These are phyloP conservation scores for Aureobasidium sp. DNA, from an alignment of 2,329 filamentous ascomycete species.

Conservation along the genomic window DNA sequence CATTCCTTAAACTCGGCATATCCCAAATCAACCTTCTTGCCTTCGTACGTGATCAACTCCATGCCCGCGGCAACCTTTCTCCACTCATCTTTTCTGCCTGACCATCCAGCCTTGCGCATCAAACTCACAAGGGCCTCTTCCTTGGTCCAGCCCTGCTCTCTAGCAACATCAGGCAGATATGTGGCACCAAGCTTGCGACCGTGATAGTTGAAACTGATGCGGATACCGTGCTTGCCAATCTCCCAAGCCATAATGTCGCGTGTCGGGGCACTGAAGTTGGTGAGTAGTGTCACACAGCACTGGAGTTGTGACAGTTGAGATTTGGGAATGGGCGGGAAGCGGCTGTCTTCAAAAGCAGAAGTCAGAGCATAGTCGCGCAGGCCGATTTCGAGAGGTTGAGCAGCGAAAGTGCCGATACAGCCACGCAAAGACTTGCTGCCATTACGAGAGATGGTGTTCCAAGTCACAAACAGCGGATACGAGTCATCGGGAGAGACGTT, in stretches of 20 bases:
- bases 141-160: slow-evolving; percentile 90
- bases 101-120: slow-evolving; percentile 93
- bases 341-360: slow-evolving; percentile 61
- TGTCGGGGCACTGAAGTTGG: slow-evolving; percentile 56
- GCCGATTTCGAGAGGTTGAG: slow-evolving; percentile 64
- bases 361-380: slow-evolving; percentile 76
- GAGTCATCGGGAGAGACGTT: slow-evolving; percentile 21
- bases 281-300: slow-evolving; percentile 63
- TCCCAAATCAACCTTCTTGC: slow-evolving; percentile 63
- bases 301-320: slow-evolving; percentile 62
- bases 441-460: slow-evolving; percentile 63
- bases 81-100: slow-evolving; percentile 61
- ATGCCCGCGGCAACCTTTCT: slow-evolving; percentile 63
- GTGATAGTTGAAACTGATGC: slow-evolving; percentile 74
- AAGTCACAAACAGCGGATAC: slow-evolving; percentile 86
- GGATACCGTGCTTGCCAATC: slow-evolving; percentile 76
- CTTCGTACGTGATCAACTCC: slow-evolving; percentile 78
- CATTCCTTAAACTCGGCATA: slow-evolving; percentile 74
- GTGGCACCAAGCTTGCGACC: slow-evolving; percentile 73
- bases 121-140: slow-evolving; percentile 85
- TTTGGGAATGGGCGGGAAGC: slow-evolving; percentile 58
- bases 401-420: slow-evolving; percentile 92
- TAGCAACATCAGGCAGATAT: slow-evolving; percentile 85
- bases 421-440: slow-evolving; percentile 69
- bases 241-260: slow-evolving; percentile 74